Evolutionary conservation across 495 filamentous ascomycete genomes (phyloP).

Genomic region (Hypoxylon perforatum): DNA sequence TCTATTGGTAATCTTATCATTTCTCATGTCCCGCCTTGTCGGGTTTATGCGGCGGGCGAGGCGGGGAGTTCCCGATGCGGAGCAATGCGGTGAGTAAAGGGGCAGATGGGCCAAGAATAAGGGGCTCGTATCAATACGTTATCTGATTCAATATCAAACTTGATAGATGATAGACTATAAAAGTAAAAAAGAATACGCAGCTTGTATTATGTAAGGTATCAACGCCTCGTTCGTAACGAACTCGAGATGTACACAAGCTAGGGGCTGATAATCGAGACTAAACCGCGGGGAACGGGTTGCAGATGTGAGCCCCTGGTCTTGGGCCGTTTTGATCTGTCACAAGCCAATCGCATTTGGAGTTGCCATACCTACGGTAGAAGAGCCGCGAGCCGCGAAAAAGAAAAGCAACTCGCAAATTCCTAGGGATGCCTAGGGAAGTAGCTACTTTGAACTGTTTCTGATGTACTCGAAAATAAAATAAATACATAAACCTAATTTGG

Average conservation of each 20-base stretch:
- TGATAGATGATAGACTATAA: not conserved
- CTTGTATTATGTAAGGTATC: constrained; percentile 9
- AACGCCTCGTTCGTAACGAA: not conserved
- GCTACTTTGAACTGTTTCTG: not conserved
- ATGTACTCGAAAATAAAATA: not conserved
- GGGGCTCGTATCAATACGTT: not conserved
- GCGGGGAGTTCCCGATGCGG: constrained; percentile 24
- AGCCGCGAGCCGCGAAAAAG: constrained; percentile 12
- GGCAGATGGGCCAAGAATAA: constrained; percentile 3
- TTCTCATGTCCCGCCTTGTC: constrained; percentile 30
- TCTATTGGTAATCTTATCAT: constrained; percentile 30
- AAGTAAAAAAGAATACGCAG: not conserved
- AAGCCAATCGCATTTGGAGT: constrained; percentile 28
- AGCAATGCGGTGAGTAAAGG: constrained; percentile 10
- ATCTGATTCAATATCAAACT: constrained; percentile 14
- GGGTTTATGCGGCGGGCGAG: constrained; percentile 31
- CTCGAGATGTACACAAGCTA: constrained; percentile 17
- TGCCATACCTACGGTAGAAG: not conserved
- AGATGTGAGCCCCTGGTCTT: constrained; percentile 30
- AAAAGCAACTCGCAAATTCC: constrained; percentile 14
- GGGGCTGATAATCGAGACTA: constrained; percentile 38
- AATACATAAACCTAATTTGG: constrained; percentile 6
- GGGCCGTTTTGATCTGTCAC: constrained; percentile 28
- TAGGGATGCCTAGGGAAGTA: constrained; percentile 1
- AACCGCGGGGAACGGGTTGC: constrained; percentile 25